Evolutionary conservation across 371 early-diverging fungal genomes (phyloP), one percentile per base, ranked within the genome.

Genomic region (Syncephalastrum racemosum): DNA sequence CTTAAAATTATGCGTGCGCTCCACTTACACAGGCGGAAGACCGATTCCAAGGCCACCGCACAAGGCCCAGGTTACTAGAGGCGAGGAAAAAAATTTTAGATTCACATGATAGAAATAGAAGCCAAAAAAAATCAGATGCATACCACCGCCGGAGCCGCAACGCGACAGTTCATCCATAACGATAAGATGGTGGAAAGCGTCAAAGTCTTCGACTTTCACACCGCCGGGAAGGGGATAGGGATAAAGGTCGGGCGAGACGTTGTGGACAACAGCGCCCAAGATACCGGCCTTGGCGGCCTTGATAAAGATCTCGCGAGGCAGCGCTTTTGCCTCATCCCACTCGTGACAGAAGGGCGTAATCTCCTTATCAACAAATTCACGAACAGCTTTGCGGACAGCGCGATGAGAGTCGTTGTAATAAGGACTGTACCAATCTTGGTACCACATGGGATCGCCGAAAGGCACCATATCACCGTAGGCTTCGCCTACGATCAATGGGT

Each of bases 371-470:
- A 88, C 86, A 67, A 88, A 92, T 23, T 69, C 67, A 52, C 94
- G 84, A 24, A 90, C 71, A 22, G 50, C 70, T 36, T 80, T 80
- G 15, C 92, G 84, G 10, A 91, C 62, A 25, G 74, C 70, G 46
- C 86, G 80, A 63, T 93, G 94, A 14, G 83, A 75, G 20, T 89
- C 90, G 19, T 84, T 86, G 73, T 91, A 88, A 76, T 85, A 88
- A 18, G 89, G 86, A 66, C 80, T 67, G 53, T 80, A 73, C 74
- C 80, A 83, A 42, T 89, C 90, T 46, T 82, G 80, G 77, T 88
- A 90, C 91, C 91, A 91, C 46, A 82, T 82, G 19, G 93, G 92
- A 59, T 93, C 93, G 5, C 89, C 90, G 69, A 83, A 90, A 10
- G 92, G 92, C 40, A 91, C 67, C 62, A 83, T 69, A 49, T 90